phyloP scores from a whole-genome alignment of 768 basidiomycete genomes.

The Mycena leptocephala region DNA sequence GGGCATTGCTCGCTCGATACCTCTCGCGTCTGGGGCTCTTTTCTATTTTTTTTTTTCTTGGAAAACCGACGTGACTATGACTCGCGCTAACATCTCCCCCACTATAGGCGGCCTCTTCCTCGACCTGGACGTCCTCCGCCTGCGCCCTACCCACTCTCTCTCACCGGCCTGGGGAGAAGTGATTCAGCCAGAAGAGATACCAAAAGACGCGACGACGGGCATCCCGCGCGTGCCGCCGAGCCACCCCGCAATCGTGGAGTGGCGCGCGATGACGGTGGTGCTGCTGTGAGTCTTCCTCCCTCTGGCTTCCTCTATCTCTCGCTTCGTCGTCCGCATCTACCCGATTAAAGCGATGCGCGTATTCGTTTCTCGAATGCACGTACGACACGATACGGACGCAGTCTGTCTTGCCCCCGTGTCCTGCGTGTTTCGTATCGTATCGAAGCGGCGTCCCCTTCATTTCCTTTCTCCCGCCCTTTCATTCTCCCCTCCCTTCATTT shows the following conservation, averaged over 20 bases:
- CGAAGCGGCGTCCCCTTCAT: too few relatives aligned
- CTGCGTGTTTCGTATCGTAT: too few relatives aligned
- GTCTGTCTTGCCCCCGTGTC: too few relatives aligned
- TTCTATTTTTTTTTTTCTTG: too few relatives aligned
- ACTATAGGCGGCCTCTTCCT: conserved; percentile 86
- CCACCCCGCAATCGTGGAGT: conserved; percentile 95
- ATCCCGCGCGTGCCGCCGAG: conserved; percentile 81
- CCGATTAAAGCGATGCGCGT: too few relatives aligned
- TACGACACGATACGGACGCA: too few relatives aligned
- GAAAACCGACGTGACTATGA: too few relatives aligned
- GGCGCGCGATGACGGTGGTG: conserved; percentile 97
- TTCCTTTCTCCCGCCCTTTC: too few relatives aligned
- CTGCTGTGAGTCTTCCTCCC: conserved; percentile 74
- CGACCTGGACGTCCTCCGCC: conserved; percentile 85
- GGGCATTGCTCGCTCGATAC: too few relatives aligned
- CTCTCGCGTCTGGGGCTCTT: too few relatives aligned
- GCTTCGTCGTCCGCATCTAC: not conserved
- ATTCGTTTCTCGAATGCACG: too few relatives aligned
- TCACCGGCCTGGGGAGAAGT: conserved; percentile 54
- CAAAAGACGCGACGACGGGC: conserved; percentile 42
- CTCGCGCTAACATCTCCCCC: too few relatives aligned
- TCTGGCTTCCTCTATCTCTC: not conserved
- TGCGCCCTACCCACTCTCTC: conserved; percentile 73
- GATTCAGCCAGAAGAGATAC: not conserved
- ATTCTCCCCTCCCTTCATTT: not conserved